Percentiles rank a stretch among this genome's conserved stretches.
Evolutionary conservation across 345 rosid genomes (phyloP).

Genomic region (Brassica juncea): DNA sequence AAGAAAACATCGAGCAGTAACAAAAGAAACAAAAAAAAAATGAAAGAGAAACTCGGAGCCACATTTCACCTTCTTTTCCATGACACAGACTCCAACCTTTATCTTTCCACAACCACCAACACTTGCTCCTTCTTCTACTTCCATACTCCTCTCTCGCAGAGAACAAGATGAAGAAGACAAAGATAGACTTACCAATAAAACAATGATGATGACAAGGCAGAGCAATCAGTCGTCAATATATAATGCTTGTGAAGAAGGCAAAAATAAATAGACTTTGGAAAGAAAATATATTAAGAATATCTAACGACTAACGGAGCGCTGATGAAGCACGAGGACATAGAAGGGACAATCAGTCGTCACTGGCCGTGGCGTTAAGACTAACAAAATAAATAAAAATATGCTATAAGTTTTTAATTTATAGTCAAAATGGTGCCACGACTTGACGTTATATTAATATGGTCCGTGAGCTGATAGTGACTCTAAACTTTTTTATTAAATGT

Average conservation of each 20-base stretch:
- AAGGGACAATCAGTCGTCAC: slow-evolving; percentile 25
- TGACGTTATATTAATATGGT: slow-evolving; percentile 14
- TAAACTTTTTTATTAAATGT: neutral
- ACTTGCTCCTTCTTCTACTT: slow-evolving; percentile 34
- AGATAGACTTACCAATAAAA: slow-evolving; percentile 30
- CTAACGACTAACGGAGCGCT: slow-evolving; percentile 18
- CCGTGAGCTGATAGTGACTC: neutral
- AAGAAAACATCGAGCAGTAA: slow-evolving; percentile 21
- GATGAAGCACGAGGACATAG: slow-evolving; percentile 37
- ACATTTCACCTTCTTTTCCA: slow-evolving; percentile 77
- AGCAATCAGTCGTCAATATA: neutral
- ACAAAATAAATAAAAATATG: neutral
- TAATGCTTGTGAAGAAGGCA: slow-evolving; percentile 20
- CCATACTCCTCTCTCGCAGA: slow-evolving; percentile 26
- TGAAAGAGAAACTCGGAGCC: slow-evolving; percentile 51
- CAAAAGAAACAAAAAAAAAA: slow-evolving; percentile 23
- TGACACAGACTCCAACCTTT: slow-evolving; percentile 65
- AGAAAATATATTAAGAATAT: slow-evolving; percentile 2
- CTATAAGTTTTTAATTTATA: neutral
- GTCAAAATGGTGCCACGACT: slow-evolving; percentile 32
- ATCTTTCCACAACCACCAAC: slow-evolving; percentile 46
- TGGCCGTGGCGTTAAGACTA: slow-evolving; percentile 16
- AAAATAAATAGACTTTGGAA: neutral
- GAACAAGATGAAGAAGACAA: neutral
- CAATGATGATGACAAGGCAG: slow-evolving; percentile 32